Conservation (phyloP, 2,329 filamentous ascomycete species). For the Sclerotinia spermophila region DNA sequence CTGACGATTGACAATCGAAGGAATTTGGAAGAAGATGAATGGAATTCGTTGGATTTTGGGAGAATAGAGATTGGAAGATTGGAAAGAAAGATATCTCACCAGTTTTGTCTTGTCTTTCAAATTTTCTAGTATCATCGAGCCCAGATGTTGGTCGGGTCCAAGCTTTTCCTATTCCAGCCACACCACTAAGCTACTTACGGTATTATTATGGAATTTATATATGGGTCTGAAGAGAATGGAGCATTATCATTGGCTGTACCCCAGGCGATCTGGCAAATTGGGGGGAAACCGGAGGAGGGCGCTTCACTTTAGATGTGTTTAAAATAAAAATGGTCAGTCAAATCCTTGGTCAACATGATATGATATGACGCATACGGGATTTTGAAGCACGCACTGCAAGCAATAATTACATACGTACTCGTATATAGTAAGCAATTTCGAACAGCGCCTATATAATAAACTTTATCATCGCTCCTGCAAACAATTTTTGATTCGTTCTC, state of each 20-base stretch:
- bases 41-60: neutral
- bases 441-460: neutral
- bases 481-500: neutral
- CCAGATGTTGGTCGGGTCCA: neutral
- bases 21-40: neutral
- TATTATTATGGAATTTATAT: neutral
- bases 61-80: neutral
- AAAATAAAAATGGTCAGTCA: neutral
- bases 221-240: neutral
- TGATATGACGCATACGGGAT: slow-evolving; percentile 2
- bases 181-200: neutral
- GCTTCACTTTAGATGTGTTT: neutral
- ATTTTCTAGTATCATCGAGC: neutral
- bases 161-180: neutral
- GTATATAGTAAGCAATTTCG: neutral
- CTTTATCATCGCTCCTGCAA: neutral
- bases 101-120: neutral
- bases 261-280: neutral
- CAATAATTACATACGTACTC: too few species aligned
- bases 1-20: neutral
- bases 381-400: neutral
- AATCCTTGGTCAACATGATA: neutral
- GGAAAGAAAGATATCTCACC: neutral
- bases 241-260: neutral
- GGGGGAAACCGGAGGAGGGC: slow-evolving; percentile 9